Evolutionary conservation across 108 stramenopile species (phyloP), one percentile per base, ranked within the genome.

Genomic region (Nitzschia inconspicua): DNA sequence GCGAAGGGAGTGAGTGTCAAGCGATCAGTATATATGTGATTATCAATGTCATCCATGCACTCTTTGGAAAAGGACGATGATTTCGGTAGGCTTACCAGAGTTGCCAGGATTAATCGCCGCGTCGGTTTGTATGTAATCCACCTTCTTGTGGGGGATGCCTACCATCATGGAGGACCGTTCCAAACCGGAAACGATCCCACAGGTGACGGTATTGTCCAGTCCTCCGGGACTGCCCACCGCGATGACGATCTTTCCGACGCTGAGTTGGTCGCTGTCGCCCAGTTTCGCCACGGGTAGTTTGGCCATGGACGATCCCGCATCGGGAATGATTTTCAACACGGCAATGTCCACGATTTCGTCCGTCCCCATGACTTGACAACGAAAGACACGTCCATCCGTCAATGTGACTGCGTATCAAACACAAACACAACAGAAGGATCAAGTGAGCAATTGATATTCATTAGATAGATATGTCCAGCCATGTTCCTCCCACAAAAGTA

Each of bases 341-440:
- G 95, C 95, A 58, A 96, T 79, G 57, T 96, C 95, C 18, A 86
- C 79, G 41, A 96, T 85, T 34, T 92, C 92, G 71, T 96, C 95
- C 14, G 60, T 37, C 16, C 90, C 91, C 48, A 66, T 65, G 24
- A 93, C 76, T 46, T 79, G 60, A n/a, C 89, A 91, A 32, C 48
- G 37, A 44, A 75, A 96, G 18, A 86, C 70, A 35, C 92, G 72
- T 1, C 95, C 95, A 74, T 90, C 88, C 8, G 92, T 88, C 41
- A 96, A 56, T 16, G 86, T 85, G 5, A 93, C 83, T 35, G 73
- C 14, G 5, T 19, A 11, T 3, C 23, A 7, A 22, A 0, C 34
- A 31, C 34, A 0, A 54, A 11, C 2, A 51, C 30, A 14, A 1
- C 26, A 54, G 8, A 23, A 22, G 1, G 14, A 14, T 35, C 2